Percentiles rank a stretch among this genome's conserved stretches.
These are phyloP conservation scores for Lactuca saligna DNA, from an alignment of 129 eudicot genomes.

Conservation along the genomic window DNA sequence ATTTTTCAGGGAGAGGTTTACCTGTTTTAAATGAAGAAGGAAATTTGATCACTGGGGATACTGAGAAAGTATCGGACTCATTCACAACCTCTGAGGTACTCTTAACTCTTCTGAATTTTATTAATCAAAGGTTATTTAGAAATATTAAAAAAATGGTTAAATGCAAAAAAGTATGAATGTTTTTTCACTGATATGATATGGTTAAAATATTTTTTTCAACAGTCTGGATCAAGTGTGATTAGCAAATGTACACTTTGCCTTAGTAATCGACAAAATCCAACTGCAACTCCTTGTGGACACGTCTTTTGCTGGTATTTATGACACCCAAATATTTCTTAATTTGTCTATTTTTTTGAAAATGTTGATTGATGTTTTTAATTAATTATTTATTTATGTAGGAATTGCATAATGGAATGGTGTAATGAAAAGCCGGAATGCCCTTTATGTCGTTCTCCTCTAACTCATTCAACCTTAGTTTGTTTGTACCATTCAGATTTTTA, in stretches of 20 bases:
- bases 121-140: neutral
- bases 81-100: constrained; percentile 71
- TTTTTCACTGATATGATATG: no score
- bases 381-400: constrained; percentile 43
- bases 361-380: neutral
- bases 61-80: constrained; percentile 50
- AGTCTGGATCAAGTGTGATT: constrained; percentile 59
- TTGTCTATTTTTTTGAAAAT: neutral
- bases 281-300: constrained; percentile 98
- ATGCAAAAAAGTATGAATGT: no score
- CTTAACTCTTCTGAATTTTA: neutral
- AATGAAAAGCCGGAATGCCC: constrained; percentile 96
- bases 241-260: constrained; percentile 99
- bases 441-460: constrained; percentile 78
- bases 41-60: constrained; percentile 57
- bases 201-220: neutral
- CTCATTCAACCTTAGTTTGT: constrained; percentile 87
- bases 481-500: constrained; percentile 89
- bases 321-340: neutral
- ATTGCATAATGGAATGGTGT: constrained; percentile 97
- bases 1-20: constrained; percentile 67
- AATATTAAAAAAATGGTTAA: neutral
- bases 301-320: constrained; percentile 89
- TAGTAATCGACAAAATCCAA: constrained; percentile 89
- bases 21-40: constrained; percentile 93